Conservation (phyloP, 2,329 filamentous ascomycete species). For the Hysterium pulicare region DNA sequence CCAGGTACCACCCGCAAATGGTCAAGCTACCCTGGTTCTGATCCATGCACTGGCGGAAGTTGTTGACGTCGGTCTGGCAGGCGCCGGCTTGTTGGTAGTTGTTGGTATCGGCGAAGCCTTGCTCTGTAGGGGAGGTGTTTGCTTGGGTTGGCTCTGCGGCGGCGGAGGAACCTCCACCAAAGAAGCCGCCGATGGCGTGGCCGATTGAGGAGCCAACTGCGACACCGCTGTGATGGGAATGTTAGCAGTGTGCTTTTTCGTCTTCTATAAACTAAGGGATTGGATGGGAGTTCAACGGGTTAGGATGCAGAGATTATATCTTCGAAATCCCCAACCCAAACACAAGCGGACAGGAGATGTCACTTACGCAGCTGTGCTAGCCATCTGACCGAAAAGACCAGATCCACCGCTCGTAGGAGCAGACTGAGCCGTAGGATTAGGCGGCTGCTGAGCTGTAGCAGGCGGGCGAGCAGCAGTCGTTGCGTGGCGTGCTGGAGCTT, state of each 20-base stretch:
- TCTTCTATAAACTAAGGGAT: conserved; percentile 16
- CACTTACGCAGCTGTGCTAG: conserved; percentile 92
- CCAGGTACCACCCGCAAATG: conserved; percentile 97
- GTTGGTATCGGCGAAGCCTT: conserved; percentile 46
- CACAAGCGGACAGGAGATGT: no score
- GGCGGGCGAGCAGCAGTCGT: conserved; percentile 59
- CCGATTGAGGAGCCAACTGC: conserved; percentile 94
- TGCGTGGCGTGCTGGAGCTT: conserved; percentile 56
- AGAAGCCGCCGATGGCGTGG: conserved; percentile 87
- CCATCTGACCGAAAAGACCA: conserved; percentile 94
- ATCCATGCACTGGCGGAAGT: conserved; percentile 95
- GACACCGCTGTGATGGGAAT: conserved; percentile 68
- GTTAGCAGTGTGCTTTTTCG: conserved; percentile 22
- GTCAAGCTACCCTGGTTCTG: conserved; percentile 90
- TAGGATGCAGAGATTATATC: conserved; percentile 3
- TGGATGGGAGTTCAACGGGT: neutral
- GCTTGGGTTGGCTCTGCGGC: conserved; percentile 44
- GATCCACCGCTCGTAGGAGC: conserved; percentile 60
- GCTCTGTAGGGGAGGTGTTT: conserved; percentile 30
- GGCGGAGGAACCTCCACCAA: conserved; percentile 66
- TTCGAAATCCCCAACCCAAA: no score
- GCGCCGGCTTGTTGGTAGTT: conserved; percentile 25
- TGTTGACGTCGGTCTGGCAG: conserved; percentile 75
- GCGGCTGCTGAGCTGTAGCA: conserved; percentile 45
- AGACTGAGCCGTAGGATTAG: conserved; percentile 47